A percentile compares a stretch with the other conserved stretches of the same genome.
Conservation (phyloP, 2,329 filamentous ascomycete genomes). For the Paracorniculantispora psalliotae region DNA sequence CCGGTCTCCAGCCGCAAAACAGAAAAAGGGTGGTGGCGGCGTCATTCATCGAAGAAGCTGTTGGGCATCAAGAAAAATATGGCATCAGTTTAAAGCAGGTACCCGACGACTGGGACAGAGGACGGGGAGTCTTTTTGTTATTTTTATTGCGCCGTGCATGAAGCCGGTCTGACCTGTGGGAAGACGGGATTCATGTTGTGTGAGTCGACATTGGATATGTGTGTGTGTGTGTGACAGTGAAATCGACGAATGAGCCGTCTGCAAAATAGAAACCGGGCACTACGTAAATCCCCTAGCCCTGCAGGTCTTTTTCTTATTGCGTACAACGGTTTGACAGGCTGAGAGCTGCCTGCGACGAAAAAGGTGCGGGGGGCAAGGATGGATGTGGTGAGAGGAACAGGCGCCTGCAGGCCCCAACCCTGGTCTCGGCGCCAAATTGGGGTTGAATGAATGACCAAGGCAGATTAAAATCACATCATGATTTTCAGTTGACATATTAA, state of each 20-base stretch:
- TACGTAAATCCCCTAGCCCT: not conserved
- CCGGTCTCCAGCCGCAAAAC: not conserved
- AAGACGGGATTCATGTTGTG: not conserved
- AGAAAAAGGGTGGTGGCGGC: not conserved
- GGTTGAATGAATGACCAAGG: not conserved
- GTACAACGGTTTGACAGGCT: slow-evolving; percentile 1
- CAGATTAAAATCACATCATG: not conserved
- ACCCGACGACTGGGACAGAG: slow-evolving; percentile 1
- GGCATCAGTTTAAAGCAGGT: not conserved
- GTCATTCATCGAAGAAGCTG: not conserved
- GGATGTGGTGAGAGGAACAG: not conserved
- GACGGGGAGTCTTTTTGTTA: not conserved
- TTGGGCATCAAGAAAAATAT: slow-evolving; percentile 1
- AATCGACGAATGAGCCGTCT: not conserved
- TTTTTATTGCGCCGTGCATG: not conserved
- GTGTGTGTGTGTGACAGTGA: not conserved
- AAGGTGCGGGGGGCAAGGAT: not conserved
- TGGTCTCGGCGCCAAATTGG: not conserved
- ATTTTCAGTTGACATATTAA: too few species aligned
- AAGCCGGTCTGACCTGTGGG: not conserved
- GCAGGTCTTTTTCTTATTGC: not conserved
- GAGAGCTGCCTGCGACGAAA: not conserved
- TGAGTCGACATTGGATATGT: not conserved
- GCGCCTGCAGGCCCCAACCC: not conserved
- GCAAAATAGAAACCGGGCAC: not conserved